Evolutionary conservation across 1,284 basidiomycete species (phyloP).

Genomic region (Dichomitus squalens): DNA sequence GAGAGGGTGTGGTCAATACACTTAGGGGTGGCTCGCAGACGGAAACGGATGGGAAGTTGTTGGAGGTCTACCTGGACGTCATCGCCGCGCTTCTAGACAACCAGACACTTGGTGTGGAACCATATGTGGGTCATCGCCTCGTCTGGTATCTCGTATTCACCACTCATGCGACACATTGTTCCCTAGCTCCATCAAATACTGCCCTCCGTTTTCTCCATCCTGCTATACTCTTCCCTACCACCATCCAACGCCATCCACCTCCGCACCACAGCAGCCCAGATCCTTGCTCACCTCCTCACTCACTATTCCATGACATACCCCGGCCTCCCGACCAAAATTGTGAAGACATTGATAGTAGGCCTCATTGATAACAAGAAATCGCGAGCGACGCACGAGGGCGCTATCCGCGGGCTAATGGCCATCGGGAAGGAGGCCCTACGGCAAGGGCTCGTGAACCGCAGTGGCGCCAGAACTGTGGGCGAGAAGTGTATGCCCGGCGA

Average conservation of each 20-base stretch:
- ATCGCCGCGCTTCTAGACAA: slow-evolving; percentile 85
- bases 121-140: slow-evolving; percentile 73
- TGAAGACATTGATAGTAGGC: slow-evolving; percentile 90
- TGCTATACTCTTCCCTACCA: slow-evolving; percentile 84
- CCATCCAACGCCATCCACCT: slow-evolving; percentile 60
- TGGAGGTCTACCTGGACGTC: slow-evolving; percentile 83
- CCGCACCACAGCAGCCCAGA: slow-evolving; percentile 77
- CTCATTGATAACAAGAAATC: slow-evolving; percentile 74
- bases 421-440: slow-evolving; percentile 84
- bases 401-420: slow-evolving; percentile 80
- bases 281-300: slow-evolving; percentile 78
- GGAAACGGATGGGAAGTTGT: slow-evolving; percentile 64
- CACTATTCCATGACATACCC: slow-evolving; percentile 85
- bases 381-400: slow-evolving; percentile 81
- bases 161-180: slow-evolving; percentile 1
- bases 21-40: slow-evolving; percentile 60
- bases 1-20: slow-evolving; percentile 80
- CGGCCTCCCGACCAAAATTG: slow-evolving; percentile 84
- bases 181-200: slow-evolving; percentile 91
- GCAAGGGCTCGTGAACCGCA: slow-evolving; percentile 76
- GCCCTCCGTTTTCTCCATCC: slow-evolving; percentile 88
- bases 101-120: slow-evolving; percentile 90
- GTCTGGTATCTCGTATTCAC: background rate
- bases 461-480: slow-evolving; percentile 72
- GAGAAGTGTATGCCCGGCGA: slow-evolving; percentile 55